These are phyloP conservation scores for Phytopythium litorale DNA, from an alignment of 352 stramenopile species.

Conservation along the genomic window DNA sequence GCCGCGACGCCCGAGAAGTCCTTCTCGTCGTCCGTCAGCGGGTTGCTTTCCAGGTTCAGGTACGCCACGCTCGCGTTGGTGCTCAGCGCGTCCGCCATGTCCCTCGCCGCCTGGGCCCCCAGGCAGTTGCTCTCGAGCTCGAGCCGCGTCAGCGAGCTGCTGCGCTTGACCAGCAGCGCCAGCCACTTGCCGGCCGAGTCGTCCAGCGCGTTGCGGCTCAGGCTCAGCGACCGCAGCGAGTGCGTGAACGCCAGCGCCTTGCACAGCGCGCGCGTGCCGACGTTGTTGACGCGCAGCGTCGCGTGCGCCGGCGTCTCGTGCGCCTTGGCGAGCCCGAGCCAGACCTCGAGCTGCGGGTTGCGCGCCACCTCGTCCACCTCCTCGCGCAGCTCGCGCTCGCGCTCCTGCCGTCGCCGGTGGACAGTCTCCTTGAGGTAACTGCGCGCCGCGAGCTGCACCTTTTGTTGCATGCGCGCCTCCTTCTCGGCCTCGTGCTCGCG, in stretches of 20 bases:
- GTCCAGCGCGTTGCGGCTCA: constrained; percentile 63
- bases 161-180: constrained; percentile 52
- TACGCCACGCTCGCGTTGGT: constrained; percentile 51
- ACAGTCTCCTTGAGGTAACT: constrained; percentile 76
- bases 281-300: constrained; percentile 40
- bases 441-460: constrained; percentile 64
- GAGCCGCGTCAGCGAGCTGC: constrained; percentile 53
- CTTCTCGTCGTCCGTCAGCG: constrained; percentile 73
- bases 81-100: constrained; percentile 52
- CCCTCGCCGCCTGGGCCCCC: constrained; percentile 38
- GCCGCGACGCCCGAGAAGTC: constrained; percentile 61
- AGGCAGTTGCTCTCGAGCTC: constrained; percentile 71
- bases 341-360: constrained; percentile 69
- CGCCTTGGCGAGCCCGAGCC: constrained; percentile 54
- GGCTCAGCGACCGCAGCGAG: constrained; percentile 55
- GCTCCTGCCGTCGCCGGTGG: constrained; percentile 59
- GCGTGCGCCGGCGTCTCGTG: constrained; percentile 53
- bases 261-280: constrained; percentile 60
- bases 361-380: constrained; percentile 69
- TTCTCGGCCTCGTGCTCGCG: constrained; percentile 62
- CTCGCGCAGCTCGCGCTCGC: constrained; percentile 65
- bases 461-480: constrained; percentile 59
- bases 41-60: constrained; percentile 76
- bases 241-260: constrained; percentile 70
- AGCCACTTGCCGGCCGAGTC: constrained; percentile 63